Evolutionary conservation across 148 eudicot genomes (phyloP).

Genomic region (Polygonum maritimum): DNA sequence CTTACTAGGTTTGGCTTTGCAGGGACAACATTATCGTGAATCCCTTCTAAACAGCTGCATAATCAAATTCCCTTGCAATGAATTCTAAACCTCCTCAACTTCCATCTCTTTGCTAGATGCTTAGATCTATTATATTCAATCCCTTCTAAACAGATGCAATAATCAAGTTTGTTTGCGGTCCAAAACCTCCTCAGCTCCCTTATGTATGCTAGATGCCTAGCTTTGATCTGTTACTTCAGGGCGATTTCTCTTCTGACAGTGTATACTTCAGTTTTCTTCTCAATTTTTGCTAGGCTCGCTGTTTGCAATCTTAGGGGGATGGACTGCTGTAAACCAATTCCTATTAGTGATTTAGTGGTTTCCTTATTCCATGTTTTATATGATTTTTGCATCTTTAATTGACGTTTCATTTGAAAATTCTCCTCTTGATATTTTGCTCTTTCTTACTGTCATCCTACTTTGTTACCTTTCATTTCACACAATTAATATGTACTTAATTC

Average conservation of each 20-base stretch:
- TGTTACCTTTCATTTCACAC: neutral
- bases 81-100: neutral
- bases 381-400: neutral
- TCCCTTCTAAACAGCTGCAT: neutral
- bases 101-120: neutral
- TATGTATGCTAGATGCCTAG: neutral
- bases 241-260: neutral
- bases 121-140: neutral
- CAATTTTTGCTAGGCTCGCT: neutral
- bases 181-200: neutral
- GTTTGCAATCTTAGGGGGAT: neutral
- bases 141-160: no score
- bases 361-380: neutral
- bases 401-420: neutral
- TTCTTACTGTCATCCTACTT: neutral
- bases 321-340: neutral
- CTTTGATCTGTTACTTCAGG: neutral
- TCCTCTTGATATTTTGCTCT: neutral
- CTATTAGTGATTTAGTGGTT: neutral
- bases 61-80: neutral
- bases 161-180: no score
- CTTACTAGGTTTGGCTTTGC: neutral
- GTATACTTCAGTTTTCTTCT: neutral
- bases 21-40: neutral
- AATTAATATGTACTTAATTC: neutral